Conservation (phyloP, 1,284 basidiomycete genomes). For the Paramarasmius palmivorus region DNA sequence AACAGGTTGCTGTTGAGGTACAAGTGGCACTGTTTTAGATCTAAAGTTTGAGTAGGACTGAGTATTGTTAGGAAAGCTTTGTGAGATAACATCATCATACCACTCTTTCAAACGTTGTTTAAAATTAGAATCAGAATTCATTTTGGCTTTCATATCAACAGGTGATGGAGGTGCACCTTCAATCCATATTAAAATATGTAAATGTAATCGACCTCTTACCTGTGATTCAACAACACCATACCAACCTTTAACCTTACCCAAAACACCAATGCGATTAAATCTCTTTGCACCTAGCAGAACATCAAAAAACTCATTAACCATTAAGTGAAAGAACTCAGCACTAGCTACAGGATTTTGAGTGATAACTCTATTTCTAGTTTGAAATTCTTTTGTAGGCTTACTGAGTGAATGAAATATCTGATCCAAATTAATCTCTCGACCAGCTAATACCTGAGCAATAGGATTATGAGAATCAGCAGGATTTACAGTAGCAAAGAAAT, state of each 20-base stretch:
- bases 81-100: conserved; percentile 1
- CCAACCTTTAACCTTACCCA: conserved; percentile 12
- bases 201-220: not conserved
- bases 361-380: too few species aligned
- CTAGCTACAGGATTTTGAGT: conserved; percentile 20
- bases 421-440: conserved; percentile 14
- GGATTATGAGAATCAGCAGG: conserved; percentile 17
- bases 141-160: not conserved
- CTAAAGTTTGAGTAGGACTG: too few species aligned
- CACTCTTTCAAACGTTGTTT: not conserved
- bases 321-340: conserved; percentile 16
- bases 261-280: conserved; percentile 9
- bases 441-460: conserved; percentile 13
- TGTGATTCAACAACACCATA: conserved; percentile 8
- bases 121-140: not conserved
- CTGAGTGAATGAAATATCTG: conserved; percentile 7
- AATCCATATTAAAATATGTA: conserved; percentile 3
- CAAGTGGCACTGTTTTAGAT: too few species aligned
- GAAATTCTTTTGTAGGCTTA: not conserved
- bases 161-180: not conserved
- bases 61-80: not conserved
- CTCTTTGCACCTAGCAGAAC: conserved; percentile 9
- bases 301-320: conserved; percentile 11
- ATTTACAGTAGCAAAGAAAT: conserved; percentile 13
- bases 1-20: too few species aligned